Evolutionary conservation across 768 basidiomycete species (phyloP).

Genomic region (Pisolithus orientalis): DNA sequence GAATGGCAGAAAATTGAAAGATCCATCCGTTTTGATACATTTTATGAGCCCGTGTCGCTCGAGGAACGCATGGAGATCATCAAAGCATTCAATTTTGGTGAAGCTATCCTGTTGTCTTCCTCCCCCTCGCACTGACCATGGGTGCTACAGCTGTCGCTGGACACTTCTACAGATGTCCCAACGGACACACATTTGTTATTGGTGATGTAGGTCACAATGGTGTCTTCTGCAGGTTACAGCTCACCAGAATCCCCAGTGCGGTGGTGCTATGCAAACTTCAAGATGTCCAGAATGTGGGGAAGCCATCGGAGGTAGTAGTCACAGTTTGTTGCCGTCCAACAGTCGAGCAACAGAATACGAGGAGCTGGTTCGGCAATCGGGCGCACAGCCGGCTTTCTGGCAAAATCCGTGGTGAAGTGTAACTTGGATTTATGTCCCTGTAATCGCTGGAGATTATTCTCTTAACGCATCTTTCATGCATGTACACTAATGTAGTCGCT

Average conservation of each 20-base stretch:
- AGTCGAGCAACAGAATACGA: conserved; percentile 42
- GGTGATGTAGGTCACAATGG: conserved; percentile 33
- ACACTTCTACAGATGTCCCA: conserved; percentile 47
- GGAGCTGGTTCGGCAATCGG: conserved; percentile 29
- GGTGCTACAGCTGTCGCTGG: conserved; percentile 30
- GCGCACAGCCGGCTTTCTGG: conserved; percentile 28
- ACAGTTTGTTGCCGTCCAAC: conserved; percentile 39
- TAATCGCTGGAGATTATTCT: too few species aligned
- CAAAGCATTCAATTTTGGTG: conserved; percentile 45
- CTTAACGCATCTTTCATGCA: too few species aligned
- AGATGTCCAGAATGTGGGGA: conserved; percentile 55
- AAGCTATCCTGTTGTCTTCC: not conserved
- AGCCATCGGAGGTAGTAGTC: conserved; percentile 43
- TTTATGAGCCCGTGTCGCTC: conserved; percentile 47
- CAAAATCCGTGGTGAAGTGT: conserved; percentile 8
- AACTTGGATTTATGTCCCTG: not conserved
- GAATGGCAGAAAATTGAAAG: conserved; percentile 42
- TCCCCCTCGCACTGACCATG: not conserved
- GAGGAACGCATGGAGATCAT: conserved; percentile 49
- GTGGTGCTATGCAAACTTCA: conserved; percentile 44
- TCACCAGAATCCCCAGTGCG: conserved; percentile 38
- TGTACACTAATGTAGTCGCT: too few species aligned
- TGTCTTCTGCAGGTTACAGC: not conserved
- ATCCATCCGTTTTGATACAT: conserved; percentile 35
- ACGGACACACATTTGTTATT: conserved; percentile 61